Evolutionary conservation across 2,329 filamentous ascomycete species (phyloP), one percentile per base, ranked within the genome.

Genomic region (Chaetomiaceae sp.): DNA sequence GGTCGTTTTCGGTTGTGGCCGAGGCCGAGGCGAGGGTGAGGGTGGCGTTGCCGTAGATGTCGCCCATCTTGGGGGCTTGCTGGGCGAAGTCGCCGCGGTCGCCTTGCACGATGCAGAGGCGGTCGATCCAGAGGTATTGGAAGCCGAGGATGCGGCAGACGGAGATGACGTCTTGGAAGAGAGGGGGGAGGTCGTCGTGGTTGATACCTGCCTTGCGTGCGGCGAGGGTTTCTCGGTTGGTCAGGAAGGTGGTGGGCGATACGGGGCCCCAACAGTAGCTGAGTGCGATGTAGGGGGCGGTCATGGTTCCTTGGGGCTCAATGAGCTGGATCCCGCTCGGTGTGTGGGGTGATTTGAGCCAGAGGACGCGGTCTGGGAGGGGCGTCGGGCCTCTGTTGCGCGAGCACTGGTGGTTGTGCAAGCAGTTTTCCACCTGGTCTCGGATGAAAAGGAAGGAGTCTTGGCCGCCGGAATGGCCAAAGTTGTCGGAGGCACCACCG

Each of bases 61-160:
- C 51, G 19, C 51, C 47, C 52, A 54, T 54, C 25, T 50, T 50
- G 6, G 40, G 22, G 9, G 46, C 52, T 20, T 54, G 46, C 20
- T 3, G 22, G 19, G 11, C 6, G n/a, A 50, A 55, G n/a, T 55
- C 47, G 6, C 15, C 40, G 4, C 15, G 17, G 11, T 34, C n/a
- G 20, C 39, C 53, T 17, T 51, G 53, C 14, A 55, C 22, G 40
- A 55, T 55, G 36, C 53, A 55, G 14, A 55, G 29, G 14, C 39
- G 22, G 39, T 56, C 54, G 17, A 56, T 47, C 54, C 50, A 56
- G 9, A 56, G 9, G 29, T 53, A 56, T 6, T 38, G 15, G 8
- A 47, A 36, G 11, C 45, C 39, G 2, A 56, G 45, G 4, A 25
- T 19, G 6, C 49, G 46, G 34, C 36, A 23, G 20, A 33, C 44